A percentile compares a stretch with the other conserved stretches of the same genome.
These are phyloP conservation scores for Apiotrichum akiyoshidainum DNA, from an alignment of 1,284 basidiomycete genomes.

Conservation along the genomic window DNA sequence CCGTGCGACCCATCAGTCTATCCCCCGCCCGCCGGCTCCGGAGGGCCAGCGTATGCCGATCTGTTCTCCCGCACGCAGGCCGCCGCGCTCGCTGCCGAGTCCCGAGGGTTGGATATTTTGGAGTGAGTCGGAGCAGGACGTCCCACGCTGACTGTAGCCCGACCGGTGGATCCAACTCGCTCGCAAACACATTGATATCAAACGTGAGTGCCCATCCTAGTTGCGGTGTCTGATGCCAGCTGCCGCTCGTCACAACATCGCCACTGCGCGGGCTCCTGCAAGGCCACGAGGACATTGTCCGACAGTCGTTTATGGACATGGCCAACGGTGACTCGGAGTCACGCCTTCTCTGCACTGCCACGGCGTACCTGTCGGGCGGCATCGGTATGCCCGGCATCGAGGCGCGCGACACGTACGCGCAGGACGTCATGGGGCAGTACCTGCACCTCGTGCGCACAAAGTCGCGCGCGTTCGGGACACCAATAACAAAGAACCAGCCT, in stretches of 20 bases:
- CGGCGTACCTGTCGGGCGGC: constrained; percentile 4
- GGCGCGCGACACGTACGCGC: background rate
- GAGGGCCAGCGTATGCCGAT: background rate
- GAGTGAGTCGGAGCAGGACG: background rate
- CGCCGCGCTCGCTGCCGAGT: background rate
- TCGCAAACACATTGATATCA: constrained; percentile 2
- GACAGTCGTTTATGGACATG: constrained; percentile 3
- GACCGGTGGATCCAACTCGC: background rate
- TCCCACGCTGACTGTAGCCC: background rate
- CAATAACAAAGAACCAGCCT: background rate
- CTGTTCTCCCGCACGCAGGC: background rate
- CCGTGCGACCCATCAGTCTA: background rate
- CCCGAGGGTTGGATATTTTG: background rate
- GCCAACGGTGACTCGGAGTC: constrained; percentile 4
- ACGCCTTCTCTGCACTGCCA: constrained; percentile 3
- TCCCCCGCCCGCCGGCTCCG: background rate
- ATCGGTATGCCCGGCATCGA: background rate
- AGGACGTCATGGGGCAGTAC: constrained; percentile 3
- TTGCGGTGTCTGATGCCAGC: background rate
- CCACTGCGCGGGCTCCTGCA: background rate
- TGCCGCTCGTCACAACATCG: background rate
- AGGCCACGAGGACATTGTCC: constrained; percentile 1
- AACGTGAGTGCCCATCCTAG: background rate
- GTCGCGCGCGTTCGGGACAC: background rate
- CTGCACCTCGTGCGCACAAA: constrained; percentile 2